Evolutionary conservation across 2,329 filamentous ascomycete species (phyloP), one percentile per base, ranked within the genome.

Genomic region (Macroventuria anomochaeta): DNA sequence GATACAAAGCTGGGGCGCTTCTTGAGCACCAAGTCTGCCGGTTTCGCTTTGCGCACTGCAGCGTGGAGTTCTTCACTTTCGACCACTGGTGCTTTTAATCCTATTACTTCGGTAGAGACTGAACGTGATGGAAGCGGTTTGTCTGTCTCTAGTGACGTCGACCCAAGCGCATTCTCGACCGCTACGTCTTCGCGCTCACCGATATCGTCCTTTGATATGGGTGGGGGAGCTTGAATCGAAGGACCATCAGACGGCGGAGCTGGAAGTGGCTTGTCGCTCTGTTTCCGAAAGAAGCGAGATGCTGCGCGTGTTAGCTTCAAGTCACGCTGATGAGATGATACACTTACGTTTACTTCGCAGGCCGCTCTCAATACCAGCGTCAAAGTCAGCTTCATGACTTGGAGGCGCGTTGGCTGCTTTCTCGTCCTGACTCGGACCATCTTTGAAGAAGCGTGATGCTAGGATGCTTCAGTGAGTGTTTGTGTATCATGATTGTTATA

Each of bases 371-470:
- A 63, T 67, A 7, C 63, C 63, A 15, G 63, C 63, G 20, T 59
- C 43, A 8, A 63, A 64, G 8, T 52, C 46, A 10, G 26, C 20
- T 13, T 52, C 52, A 3, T 32, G 32, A 13, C 13, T 18, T 8
- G 17, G 15, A 29, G 26, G 13, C 8, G 40, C 46, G 6, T 46
- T 56, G 2, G 63, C 62, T 5, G 42, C 46, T 29, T 55, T 58
- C 41, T 64, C 62, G 20, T 69, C 59, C n/a, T 53, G 51, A 39
- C 37, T 58, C 5, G 56, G 57, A 18, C 41, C 39, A n/a, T 60
- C 52, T 31, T 52, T 57, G 49, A 67, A 67, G 47, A 64, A 61
- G n/a, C 52, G 60, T 28, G 63, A 69, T 15, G 62, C 65, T 67
- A 25, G 2, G 10, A 8, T 3, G 15, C 7, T 10, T 56, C 20